Conservation (phyloP, 352 stramenopile genomes). For the Globisporangium alternatum region DNA sequence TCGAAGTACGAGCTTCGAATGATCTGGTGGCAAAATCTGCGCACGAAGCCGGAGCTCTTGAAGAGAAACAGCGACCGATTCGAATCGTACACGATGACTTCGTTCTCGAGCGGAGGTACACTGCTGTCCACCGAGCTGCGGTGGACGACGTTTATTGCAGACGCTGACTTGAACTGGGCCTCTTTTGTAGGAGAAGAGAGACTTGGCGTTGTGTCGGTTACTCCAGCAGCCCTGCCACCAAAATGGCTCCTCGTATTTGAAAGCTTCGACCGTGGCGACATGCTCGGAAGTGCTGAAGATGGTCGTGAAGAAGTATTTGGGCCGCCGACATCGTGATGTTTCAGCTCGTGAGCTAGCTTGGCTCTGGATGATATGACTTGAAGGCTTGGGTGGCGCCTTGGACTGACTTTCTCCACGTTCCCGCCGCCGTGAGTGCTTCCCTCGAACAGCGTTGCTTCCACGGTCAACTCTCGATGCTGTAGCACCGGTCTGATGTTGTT, state of each 20-base stretch:
- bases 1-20: constrained; percentile 51
- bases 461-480: background rate
- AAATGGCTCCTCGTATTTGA: background rate
- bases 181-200: background rate
- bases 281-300: background rate
- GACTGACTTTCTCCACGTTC: background rate
- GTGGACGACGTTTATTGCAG: background rate
- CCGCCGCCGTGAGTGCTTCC: background rate
- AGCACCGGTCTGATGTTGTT: background rate
- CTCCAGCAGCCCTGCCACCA: background rate
- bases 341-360: background rate
- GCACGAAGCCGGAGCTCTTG: constrained; percentile 16
- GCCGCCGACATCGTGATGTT: background rate
- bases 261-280: constrained; percentile 1
- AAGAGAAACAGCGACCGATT: constrained; percentile 37
- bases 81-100: constrained; percentile 18
- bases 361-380: constrained; percentile 1
- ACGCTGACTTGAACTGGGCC: background rate
- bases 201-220: background rate
- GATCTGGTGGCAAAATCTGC: constrained; percentile 21
- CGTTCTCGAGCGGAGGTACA: background rate
- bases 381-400: background rate
- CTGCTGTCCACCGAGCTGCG: background rate
- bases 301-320: background rate
- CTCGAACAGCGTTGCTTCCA: background rate